These are phyloP conservation scores for Pseudopyricularia javanii DNA, from an alignment of 2,329 filamentous ascomycete species.

Conservation along the genomic window DNA sequence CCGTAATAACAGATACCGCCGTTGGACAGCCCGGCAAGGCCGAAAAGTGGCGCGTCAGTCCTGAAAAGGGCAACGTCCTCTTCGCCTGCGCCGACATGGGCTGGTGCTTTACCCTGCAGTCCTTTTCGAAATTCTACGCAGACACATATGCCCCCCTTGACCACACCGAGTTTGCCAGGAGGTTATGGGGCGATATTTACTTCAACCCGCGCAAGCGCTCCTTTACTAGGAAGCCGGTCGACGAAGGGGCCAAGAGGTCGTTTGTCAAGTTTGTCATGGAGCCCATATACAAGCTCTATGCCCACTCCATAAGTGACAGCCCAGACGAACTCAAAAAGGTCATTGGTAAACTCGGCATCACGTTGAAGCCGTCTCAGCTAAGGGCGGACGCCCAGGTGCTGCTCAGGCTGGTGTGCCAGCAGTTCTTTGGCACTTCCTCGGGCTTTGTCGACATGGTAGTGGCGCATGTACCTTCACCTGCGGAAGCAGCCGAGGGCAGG, in stretches of 20 bases:
- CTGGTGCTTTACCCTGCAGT: conserved; percentile 92
- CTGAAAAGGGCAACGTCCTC: conserved; percentile 95
- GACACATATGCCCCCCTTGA: conserved; percentile 78
- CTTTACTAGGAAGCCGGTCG: conserved; percentile 78
- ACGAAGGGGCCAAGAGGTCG: conserved; percentile 68
- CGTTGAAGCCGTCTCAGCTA: conserved; percentile 83
- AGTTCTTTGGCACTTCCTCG: conserved; percentile 83
- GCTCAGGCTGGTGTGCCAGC: conserved; percentile 78
- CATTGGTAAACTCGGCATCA: conserved; percentile 67
- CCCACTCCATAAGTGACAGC: conserved; percentile 84
- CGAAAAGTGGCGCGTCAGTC: conserved; percentile 70
- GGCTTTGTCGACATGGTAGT: conserved; percentile 96
- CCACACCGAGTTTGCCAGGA: conserved; percentile 65
- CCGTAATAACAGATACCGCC: conserved; percentile 55
- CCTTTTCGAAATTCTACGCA: conserved; percentile 93
- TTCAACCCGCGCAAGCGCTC: conserved; percentile 84
- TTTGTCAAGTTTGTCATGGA: conserved; percentile 94
- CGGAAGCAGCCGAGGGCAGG: conserved; percentile 62
- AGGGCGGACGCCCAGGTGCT: conserved; percentile 82
- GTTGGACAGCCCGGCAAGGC: conserved; percentile 73
- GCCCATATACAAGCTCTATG: conserved; percentile 95
- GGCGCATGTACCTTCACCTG: conserved; percentile 76
- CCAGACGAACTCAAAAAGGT: conserved; percentile 74
- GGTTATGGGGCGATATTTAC: conserved; percentile 94
- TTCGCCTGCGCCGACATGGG: conserved; percentile 90